phyloP scores from a whole-genome alignment of 352 stramenopile species.

The Pythium monospermum region DNA sequence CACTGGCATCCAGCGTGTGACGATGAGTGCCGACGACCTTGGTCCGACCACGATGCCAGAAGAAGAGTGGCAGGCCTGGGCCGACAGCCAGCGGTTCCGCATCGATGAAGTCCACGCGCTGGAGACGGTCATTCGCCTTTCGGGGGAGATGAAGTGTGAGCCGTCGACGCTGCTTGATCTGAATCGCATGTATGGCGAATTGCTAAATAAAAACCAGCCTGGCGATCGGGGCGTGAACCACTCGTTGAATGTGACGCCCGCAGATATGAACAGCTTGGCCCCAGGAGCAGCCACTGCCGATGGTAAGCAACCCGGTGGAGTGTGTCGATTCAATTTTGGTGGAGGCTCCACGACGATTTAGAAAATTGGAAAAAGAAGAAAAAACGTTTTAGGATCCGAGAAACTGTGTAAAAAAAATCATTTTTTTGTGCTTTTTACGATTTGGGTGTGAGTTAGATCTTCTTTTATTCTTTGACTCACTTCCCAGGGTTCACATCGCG shows the following conservation, averaged over 20 bases:
- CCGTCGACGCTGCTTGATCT: conserved; percentile 45
- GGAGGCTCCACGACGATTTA: conserved; percentile 18
- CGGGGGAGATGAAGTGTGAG: conserved; percentile 63
- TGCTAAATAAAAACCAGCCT: conserved; percentile 26
- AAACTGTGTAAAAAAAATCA: too few relatives aligned
- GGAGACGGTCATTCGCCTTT: conserved; percentile 56
- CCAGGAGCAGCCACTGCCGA: neutral
- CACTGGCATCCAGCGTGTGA: too few relatives aligned
- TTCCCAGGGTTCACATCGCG: too few relatives aligned
- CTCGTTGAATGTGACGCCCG: neutral
- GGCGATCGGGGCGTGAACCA: neutral
- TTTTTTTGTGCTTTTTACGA: neutral
- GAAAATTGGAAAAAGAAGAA: too few relatives aligned
- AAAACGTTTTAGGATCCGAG: too few relatives aligned
- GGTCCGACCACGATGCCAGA: conserved; percentile 25
- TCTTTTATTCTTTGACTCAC: too few relatives aligned
- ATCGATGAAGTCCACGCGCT: conserved; percentile 50
- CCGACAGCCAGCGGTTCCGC: conserved; percentile 29
- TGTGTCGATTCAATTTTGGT: conserved; percentile 53
- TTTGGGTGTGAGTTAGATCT: neutral
- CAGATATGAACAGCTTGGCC: neutral
- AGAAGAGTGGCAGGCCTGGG: conserved; percentile 48
- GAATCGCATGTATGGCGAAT: conserved; percentile 43
- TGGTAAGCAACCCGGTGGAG: conserved; percentile 22
- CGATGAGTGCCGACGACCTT: conserved; percentile 15